Evolutionary conservation across 257 asterid species (phyloP), one percentile per base, ranked within the genome.

Genomic region (Eustoma russellianum): DNA sequence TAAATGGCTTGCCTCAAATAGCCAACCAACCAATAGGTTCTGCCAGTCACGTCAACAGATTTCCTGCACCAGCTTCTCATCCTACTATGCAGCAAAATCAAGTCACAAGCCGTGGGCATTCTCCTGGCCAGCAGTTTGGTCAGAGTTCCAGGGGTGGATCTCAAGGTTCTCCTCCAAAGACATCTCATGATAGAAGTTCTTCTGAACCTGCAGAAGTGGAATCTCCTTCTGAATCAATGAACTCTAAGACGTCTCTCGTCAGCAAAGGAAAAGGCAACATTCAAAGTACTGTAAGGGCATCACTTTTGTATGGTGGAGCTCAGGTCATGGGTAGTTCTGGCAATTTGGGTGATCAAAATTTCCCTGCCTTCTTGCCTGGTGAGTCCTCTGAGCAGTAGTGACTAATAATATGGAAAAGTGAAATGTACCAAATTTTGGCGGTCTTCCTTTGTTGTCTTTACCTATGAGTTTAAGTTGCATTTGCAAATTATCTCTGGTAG

Each of bases 341-440:
- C 49, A 74, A 64, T 73, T 66, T 77, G 73, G 78, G 80, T 40
- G 99, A 92, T 73, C 94, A 76, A 62, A 92, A 83, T 55, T 88
- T 83, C 51, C 97, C 95, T 8, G 59, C 99, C 62, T 88, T 92
- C 77, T 75, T 88, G 71, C 99, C 93, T 69, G 86, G 99, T 83
- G 70, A 46, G 58, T 28, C 38, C 49, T 50, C 35, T 17, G 34
- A 17, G 50, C n/a, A 33, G 16, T 24, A 13, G 24, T 34, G 41
- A 13, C 0, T 54, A 24, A 14, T 54, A n/a, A 52, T 51, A 3
- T 33, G 41, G 3, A 2, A 12, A 38, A 44, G 38, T 45, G 51
- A 28, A 18, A 6, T 55, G 9, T 7, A 33, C 7, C 12, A 44
- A 48, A 15, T 46, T 48, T 55, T 33, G 56, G 56, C 41, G 16